These are phyloP conservation scores for Kluyveromyces nonfermentans DNA, from an alignment of 805 yeast genomes.

Conservation along the genomic window DNA sequence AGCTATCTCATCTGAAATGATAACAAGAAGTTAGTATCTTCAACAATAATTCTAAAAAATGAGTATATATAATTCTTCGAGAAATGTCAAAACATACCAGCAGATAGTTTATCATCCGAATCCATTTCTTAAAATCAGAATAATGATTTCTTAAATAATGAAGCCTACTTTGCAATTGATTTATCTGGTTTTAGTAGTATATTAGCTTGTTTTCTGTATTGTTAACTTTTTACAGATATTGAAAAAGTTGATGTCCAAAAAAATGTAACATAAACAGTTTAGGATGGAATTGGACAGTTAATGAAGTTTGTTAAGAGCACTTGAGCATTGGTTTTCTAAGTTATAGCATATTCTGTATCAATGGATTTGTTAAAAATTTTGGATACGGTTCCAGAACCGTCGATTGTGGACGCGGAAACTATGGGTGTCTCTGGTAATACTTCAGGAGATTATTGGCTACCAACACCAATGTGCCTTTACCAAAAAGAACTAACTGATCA, in stretches of 20 bases:
- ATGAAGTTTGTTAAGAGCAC: neutral
- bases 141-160: too few relatives aligned
- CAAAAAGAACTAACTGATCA: slow-evolving; percentile 88
- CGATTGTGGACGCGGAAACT: slow-evolving; percentile 52
- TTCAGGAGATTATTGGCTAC: slow-evolving; percentile 59
- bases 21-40: neutral
- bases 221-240: neutral
- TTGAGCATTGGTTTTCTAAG: neutral
- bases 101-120: slow-evolving; percentile 1
- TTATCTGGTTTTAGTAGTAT: neutral
- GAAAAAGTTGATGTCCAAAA: neutral
- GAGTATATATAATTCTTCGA: neutral
- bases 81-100: slow-evolving; percentile 2
- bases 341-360: neutral
- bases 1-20: slow-evolving; percentile 66
- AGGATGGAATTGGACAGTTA: neutral
- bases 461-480: slow-evolving; percentile 76
- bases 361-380: slow-evolving; percentile 72
- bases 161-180: too few relatives aligned
- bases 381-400: slow-evolving; percentile 80
- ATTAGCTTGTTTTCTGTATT: neutral
- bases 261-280: too few relatives aligned
- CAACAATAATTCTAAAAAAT: too few relatives aligned
- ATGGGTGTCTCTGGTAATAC: slow-evolving; percentile 27
- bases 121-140: neutral